A percentile compares a stretch with the other conserved stretches of the same genome.
phyloP scores from a whole-genome alignment of 345 rosid species.

The Salix purpurea region DNA sequence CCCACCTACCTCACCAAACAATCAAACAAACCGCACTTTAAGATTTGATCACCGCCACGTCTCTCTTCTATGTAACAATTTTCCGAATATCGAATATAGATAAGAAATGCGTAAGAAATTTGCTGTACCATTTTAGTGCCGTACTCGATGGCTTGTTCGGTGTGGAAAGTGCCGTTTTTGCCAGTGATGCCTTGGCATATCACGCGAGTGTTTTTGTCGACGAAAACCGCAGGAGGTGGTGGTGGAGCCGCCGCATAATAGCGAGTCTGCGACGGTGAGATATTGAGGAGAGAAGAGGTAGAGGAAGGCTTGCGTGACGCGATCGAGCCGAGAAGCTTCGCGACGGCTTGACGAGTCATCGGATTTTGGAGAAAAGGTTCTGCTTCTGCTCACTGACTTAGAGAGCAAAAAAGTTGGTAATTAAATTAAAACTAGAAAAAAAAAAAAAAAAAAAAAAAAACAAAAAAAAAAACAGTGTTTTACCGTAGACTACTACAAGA shows the following conservation, averaged over 20 bases:
- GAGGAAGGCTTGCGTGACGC: constrained; percentile 3
- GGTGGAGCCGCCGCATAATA: constrained; percentile 50
- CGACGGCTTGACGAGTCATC: neutral
- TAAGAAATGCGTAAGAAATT: neutral
- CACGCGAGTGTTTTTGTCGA: constrained; percentile 85
- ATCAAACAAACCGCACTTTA: neutral
- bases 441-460: no score
- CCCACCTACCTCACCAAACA: constrained; percentile 53
- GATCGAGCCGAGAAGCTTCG: neutral
- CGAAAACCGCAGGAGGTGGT: constrained; percentile 75
- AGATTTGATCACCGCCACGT: neutral
- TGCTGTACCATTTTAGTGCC: constrained; percentile 84
- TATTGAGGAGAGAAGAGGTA: neutral
- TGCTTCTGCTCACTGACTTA: neutral
- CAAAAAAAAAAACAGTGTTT: no score
- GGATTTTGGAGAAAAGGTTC: neutral
- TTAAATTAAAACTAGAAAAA: no score
- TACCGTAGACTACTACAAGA: no score
- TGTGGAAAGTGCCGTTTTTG: constrained; percentile 91
- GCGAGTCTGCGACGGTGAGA: constrained; percentile 27
- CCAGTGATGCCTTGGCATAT: constrained; percentile 98
- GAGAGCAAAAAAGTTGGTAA: no score
- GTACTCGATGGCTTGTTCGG: constrained; percentile 95
- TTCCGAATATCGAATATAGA: no score
- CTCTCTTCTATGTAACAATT: no score